Conservation (phyloP, 179 eudicot genomes). For the Amaranthus tricolor region DNA sequence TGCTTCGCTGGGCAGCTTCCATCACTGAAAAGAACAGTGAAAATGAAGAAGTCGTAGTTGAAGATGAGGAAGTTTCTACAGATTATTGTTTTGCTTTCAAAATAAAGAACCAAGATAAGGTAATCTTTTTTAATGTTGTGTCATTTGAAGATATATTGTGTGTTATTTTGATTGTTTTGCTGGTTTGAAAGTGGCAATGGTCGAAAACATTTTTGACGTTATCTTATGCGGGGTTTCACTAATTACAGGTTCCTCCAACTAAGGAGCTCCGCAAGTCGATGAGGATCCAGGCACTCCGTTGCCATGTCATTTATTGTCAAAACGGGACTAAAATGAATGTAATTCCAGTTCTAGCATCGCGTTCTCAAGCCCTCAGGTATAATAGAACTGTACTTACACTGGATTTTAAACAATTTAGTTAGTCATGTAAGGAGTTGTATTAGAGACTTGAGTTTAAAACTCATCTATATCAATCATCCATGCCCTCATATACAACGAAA, state of each 20-base stretch:
- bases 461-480: background rate
- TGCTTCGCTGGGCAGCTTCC: constrained; percentile 60
- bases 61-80: constrained; percentile 48
- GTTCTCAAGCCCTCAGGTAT: constrained; percentile 91
- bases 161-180: background rate
- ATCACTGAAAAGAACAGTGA: constrained; percentile 36
- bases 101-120: constrained; percentile 42
- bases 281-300: constrained; percentile 88
- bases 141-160: no score
- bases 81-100: constrained; percentile 42
- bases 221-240: background rate
- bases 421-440: background rate
- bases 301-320: constrained; percentile 73
- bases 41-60: constrained; percentile 39
- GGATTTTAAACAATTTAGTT: background rate
- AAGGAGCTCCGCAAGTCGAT: constrained; percentile 66
- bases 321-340: constrained; percentile 65
- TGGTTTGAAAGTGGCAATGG: background rate
- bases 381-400: constrained; percentile 1
- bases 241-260: constrained; percentile 62
- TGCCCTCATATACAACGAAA: background rate
- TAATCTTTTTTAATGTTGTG: constrained; percentile 7
- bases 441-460: background rate
- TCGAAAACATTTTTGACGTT: background rate
- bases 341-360: constrained; percentile 88